Conservation (phyloP, 1,284 basidiomycete species). For the Ganoderma resinaceum region DNA sequence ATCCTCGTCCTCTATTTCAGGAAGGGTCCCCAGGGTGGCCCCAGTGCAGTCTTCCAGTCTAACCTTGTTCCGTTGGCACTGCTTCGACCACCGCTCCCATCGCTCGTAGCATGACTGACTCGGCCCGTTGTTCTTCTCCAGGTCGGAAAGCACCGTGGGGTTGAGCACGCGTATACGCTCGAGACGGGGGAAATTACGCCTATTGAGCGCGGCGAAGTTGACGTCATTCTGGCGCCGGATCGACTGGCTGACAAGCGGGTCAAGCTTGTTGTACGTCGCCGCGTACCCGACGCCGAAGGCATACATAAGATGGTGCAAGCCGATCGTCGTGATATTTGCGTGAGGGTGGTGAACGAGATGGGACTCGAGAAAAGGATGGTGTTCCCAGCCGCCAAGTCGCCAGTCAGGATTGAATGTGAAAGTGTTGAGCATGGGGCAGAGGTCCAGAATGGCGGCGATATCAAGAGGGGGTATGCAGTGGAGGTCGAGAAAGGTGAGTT, state of each 20-base stretch:
- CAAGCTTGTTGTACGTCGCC: slow-evolving; percentile 46
- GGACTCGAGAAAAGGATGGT: slow-evolving; percentile 39
- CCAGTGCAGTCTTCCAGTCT: slow-evolving; percentile 75
- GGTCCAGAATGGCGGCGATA: slow-evolving; percentile 60
- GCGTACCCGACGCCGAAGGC: slow-evolving; percentile 71
- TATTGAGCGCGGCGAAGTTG: slow-evolving; percentile 64
- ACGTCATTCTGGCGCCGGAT: slow-evolving; percentile 66
- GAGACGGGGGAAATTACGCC: slow-evolving; percentile 64
- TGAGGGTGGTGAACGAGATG: slow-evolving; percentile 60
- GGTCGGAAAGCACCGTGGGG: slow-evolving; percentile 57
- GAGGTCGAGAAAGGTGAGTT: slow-evolving; percentile 68
- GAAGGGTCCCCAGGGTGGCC: slow-evolving; percentile 61
- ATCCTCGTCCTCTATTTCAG: slow-evolving; percentile 48
- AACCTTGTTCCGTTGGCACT: slow-evolving; percentile 53
- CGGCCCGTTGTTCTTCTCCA: slow-evolving; percentile 61
- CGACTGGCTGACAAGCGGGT: slow-evolving; percentile 53
- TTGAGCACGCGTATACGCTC: slow-evolving; percentile 64
- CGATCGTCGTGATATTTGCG: slow-evolving; percentile 61
- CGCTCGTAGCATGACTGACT: slow-evolving; percentile 54
- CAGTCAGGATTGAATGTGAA: slow-evolving; percentile 80
- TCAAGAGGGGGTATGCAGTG: slow-evolving; percentile 62
- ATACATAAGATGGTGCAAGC: slow-evolving; percentile 70
- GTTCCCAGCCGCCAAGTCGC: slow-evolving; percentile 46
- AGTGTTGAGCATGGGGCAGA: slow-evolving; percentile 64
- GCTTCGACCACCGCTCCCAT: slow-evolving; percentile 76